phyloP scores from a whole-genome alignment of 768 basidiomycete species.

The Pholiota conissans region DNA sequence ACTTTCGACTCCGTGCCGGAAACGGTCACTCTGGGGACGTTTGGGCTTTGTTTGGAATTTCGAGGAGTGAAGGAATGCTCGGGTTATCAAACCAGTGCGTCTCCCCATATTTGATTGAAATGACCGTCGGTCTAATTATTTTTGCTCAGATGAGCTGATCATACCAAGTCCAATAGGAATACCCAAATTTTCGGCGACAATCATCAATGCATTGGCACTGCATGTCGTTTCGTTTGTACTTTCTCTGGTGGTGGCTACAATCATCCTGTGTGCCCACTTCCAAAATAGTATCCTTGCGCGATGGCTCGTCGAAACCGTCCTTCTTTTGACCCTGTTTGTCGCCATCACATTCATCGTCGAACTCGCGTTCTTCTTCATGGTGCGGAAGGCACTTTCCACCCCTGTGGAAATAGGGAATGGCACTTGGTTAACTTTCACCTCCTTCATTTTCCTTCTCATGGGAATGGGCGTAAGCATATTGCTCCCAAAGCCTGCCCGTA shows the following conservation, averaged over 20 bases:
- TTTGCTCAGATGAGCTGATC: not conserved
- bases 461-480: not conserved
- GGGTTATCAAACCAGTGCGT: conserved; percentile 4
- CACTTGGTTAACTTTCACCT: conserved; percentile 7
- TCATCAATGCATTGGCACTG: not conserved
- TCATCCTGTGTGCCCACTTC: not conserved
- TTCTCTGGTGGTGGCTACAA: not conserved
- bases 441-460: not conserved
- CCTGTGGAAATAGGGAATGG: conserved; percentile 3
- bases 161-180: not conserved
- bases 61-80: not conserved
- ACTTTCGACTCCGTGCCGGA: not conserved
- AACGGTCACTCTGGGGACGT: conserved; percentile 10
- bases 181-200: not conserved
- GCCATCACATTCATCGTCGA: not conserved
- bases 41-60: conserved; percentile 8
- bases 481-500: not conserved
- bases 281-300: not conserved
- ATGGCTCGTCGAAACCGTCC: not conserved
- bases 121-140: not conserved
- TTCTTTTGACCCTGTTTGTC: not conserved
- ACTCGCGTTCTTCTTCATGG: not conserved
- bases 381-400: not conserved
- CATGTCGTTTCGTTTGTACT: conserved; percentile 5
- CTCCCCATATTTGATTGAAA: not conserved